Evolutionary conservation across 1,284 basidiomycete genomes (phyloP).

Genomic region (Puccinia horiana): DNA sequence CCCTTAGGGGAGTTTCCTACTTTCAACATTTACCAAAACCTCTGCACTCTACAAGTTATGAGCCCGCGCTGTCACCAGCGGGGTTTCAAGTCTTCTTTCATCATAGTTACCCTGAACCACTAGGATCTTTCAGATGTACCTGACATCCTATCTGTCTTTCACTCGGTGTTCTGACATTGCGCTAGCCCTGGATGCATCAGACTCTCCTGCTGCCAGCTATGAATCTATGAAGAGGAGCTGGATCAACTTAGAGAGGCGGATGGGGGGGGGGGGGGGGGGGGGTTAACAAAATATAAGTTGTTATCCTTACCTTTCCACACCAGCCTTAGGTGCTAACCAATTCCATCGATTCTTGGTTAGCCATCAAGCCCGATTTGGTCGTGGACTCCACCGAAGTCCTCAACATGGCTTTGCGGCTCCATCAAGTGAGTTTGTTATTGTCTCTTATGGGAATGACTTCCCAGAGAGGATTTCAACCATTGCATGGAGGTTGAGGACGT

Average conservation of each 20-base stretch:
- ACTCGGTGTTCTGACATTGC: background rate
- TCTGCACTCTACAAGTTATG: too few relatives aligned
- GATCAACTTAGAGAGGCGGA: background rate
- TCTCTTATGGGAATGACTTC: background rate
- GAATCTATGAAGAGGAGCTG: conserved; percentile 2
- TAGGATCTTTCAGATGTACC: too few relatives aligned
- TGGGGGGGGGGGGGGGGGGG: too few relatives aligned
- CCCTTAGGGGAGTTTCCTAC: too few relatives aligned
- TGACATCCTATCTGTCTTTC: too few relatives aligned
- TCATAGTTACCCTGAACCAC: too few relatives aligned
- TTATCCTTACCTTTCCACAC: background rate
- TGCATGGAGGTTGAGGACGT: background rate
- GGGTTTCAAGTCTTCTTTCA: too few relatives aligned
- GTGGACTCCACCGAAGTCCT: background rate
- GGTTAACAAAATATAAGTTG: background rate
- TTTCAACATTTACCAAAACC: too few relatives aligned
- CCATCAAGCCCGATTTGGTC: background rate
- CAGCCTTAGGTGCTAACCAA: background rate
- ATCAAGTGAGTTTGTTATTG: background rate
- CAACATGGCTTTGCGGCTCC: background rate
- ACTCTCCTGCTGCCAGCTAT: background rate
- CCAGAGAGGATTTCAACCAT: background rate
- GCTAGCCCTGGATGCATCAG: background rate
- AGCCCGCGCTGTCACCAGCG: too few relatives aligned
- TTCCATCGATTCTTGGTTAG: background rate